Base-by-base conservation (phyloP, 768 basidiomycete species). In the Auricularia cornea region DNA sequence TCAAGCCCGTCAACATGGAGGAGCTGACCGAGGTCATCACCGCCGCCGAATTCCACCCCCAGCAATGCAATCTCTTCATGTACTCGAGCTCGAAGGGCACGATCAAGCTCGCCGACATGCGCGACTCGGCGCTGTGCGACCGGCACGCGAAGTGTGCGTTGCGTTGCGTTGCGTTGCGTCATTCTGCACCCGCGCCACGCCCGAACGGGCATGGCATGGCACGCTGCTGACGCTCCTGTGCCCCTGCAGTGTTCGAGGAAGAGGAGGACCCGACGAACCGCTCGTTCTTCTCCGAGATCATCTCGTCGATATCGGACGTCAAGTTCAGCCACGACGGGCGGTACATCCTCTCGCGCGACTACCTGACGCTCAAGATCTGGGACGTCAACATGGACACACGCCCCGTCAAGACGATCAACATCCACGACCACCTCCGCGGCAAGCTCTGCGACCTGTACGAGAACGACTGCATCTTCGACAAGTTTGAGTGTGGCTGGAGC, bases 1-100 rank as follows among this genome's bases (percentile, higher is more conserved):
- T 99, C 84, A 99, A 99, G 74, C 97, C 97, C 2, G 87, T 93
- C 70, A 99, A 99, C 76, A 99, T 99, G 97, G 97, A 99, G 73
- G 97, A 99, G 75, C 82, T 99, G 62, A 98, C 97, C 18, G 97
- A 99, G 74, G 97, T 99, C 73, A 98, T 99, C 75, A 99, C 97
- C n/a, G 93, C 96, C 12, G 94, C 97, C 59, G 97, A 99, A 77
- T 98, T 99, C 77, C 97, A 98, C 73, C 97, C 97, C 33, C 83
- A 86, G 61, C 92, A 96, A 67, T 98, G 97, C 86, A 98, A 98
- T 75, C 80, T 92, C 60, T 98, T 99, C 81, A 97, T 98, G 94
- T 99, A 98, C 75, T 98, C 96, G 66, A 95, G 93, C 77, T 98
- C 97, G 64, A 98, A 98, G 78, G 96, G 94, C 70, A 98, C 97